Percentiles rank a stretch among this genome's conserved stretches.
Evolutionary conservation across 1,284 basidiomycete genomes (phyloP).

Genomic region (Fomitopsis palustris): DNA sequence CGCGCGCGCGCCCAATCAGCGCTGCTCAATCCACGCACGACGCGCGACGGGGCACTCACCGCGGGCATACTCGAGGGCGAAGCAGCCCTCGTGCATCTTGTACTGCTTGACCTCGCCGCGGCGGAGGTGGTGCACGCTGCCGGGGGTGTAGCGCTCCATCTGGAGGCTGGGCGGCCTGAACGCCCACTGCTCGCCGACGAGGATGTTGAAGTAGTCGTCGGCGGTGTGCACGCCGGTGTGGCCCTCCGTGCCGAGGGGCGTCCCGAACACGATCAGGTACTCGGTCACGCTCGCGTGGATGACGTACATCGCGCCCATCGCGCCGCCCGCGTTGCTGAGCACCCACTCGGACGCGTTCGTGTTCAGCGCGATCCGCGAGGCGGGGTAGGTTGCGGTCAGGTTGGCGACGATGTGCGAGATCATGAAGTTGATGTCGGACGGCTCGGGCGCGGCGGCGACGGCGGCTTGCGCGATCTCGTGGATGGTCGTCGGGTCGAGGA

Average conservation of each 20-base stretch:
- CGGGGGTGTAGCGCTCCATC: constrained; percentile 82
- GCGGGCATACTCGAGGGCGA: constrained; percentile 91
- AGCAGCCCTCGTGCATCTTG: constrained; percentile 94
- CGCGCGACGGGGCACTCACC: constrained; percentile 42
- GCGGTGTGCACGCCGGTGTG: constrained; percentile 94
- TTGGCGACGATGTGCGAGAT: constrained; percentile 75
- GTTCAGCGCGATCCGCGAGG: constrained; percentile 56
- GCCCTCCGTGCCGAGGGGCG: constrained; percentile 94
- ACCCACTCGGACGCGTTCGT: constrained; percentile 82
- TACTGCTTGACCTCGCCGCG: constrained; percentile 93
- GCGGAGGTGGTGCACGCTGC: constrained; percentile 80
- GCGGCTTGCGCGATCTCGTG: constrained; percentile 63
- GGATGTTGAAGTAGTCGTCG: constrained; percentile 97
- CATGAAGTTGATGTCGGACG: constrained; percentile 56
- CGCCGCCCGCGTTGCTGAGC: constrained; percentile 97
- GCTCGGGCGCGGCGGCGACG: constrained; percentile 17
- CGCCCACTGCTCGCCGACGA: constrained; percentile 91
- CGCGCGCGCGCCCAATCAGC: constrained; percentile 1
- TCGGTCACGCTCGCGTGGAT: constrained; percentile 94
- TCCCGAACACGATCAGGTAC: constrained; percentile 95
- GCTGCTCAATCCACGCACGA: neutral
- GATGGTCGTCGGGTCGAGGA: constrained; percentile 67
- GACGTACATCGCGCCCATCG: constrained; percentile 98
- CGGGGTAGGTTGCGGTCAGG: constrained; percentile 66
- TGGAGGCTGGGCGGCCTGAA: constrained; percentile 79